These are phyloP conservation scores for Trichoderma sp. DNA, from an alignment of 2,329 filamentous ascomycete species.

Conservation along the genomic window DNA sequence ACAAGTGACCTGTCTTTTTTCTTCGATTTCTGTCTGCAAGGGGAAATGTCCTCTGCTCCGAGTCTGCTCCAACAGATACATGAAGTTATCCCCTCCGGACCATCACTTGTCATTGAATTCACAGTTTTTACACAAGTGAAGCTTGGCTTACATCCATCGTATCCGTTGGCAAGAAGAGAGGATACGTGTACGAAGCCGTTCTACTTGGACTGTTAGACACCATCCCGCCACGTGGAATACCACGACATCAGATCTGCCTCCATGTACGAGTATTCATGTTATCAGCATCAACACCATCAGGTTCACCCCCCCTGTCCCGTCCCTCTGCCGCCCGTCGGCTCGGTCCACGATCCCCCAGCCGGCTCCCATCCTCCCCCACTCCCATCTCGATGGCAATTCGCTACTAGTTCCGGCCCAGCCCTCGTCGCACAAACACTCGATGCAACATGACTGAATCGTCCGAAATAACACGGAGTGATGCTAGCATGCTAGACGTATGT, in stretches of 20 bases:
- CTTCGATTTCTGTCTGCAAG: no score
- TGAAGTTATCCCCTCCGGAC: no score
- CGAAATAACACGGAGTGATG: not conserved
- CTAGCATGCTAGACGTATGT: not conserved
- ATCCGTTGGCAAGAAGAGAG: no score
- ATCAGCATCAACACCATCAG: not conserved
- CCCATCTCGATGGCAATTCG: conserved; percentile 6
- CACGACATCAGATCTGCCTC: not conserved
- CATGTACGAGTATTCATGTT: not conserved
- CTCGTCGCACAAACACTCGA: conserved; percentile 15
- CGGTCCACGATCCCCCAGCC: conserved; percentile 17
- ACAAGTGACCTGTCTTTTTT: no score
- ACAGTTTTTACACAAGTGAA: no score
- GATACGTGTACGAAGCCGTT: no score
- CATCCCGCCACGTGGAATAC: no score
- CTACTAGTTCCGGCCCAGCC: conserved; percentile 1
- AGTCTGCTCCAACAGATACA: no score
- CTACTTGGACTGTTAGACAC: no score
- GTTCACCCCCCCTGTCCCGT: not conserved
- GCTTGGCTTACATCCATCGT: no score
- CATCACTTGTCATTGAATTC: no score
- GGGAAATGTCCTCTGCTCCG: no score
- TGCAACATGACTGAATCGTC: not conserved
- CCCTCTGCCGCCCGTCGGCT: conserved; percentile 13
- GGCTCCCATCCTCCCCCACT: conserved; percentile 3